Evolutionary conservation across 345 rosid genomes (phyloP).

Genomic region (Salix purpurea): DNA sequence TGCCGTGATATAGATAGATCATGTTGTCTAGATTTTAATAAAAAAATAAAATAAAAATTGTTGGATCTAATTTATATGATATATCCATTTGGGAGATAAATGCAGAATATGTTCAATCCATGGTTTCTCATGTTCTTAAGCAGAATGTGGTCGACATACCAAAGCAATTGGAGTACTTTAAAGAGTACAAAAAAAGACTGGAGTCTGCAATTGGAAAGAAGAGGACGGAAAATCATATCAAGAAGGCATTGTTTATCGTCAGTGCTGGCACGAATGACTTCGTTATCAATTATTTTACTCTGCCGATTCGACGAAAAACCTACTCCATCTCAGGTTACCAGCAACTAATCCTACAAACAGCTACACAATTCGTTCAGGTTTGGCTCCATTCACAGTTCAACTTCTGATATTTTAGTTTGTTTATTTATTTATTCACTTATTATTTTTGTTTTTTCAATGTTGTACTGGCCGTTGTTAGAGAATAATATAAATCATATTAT

Average conservation of each 20-base stretch:
- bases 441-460: background rate
- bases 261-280: conserved; percentile 67
- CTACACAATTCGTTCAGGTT: conserved; percentile 52
- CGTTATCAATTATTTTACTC: conserved; percentile 44
- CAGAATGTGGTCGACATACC: conserved; percentile 45
- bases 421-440: background rate
- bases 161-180: conserved; percentile 48
- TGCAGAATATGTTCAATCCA: too few species aligned
- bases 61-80: background rate
- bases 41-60: too few species aligned
- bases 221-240: conserved; percentile 27
- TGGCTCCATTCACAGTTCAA: background rate
- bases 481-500: too few species aligned
- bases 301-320: conserved; percentile 51
- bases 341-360: conserved; percentile 43
- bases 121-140: background rate
- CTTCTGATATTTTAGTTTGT: background rate
- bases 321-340: conserved; percentile 52
- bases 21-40: too few species aligned
- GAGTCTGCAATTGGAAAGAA: conserved; percentile 39
- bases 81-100: background rate
- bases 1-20: too few species aligned
- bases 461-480: background rate
- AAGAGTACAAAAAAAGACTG: conserved; percentile 45
- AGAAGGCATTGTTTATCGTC: conserved; percentile 30